These are phyloP conservation scores for Fermentozyma sake DNA, from an alignment of 1,139 yeast species.

Conservation along the genomic window DNA sequence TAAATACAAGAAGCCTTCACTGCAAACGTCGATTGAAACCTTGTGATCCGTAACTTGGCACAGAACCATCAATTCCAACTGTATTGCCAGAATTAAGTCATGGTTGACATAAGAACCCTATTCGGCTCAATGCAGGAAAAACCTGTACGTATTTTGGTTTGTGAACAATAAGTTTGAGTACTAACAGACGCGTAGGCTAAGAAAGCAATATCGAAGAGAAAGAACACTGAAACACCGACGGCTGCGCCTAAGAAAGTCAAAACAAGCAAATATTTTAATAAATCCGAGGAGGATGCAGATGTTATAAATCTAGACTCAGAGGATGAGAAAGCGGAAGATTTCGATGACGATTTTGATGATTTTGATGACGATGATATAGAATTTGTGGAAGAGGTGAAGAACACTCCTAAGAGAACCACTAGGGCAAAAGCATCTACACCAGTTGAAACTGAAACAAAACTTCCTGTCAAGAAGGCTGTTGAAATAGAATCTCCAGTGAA, in stretches of 20 bases:
- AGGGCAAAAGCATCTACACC: slow-evolving; percentile 1
- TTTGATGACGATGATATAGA: slow-evolving; percentile 6
- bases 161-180: no score
- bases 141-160: no score
- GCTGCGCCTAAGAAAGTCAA: slow-evolving; percentile 3
- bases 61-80: no score
- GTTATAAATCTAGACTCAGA: slow-evolving; percentile 17
- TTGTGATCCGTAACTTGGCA: no score
- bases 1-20: no score
- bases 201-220: no score
- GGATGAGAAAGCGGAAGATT: slow-evolving; percentile 6
- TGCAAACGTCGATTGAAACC: no score
- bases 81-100: no score
- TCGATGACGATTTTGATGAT: slow-evolving; percentile 13
- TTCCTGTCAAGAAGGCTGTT: slow-evolving; percentile 3
- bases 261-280: slow-evolving; percentile 7
- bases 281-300: no score
- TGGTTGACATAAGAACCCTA: no score
- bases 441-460: slow-evolving; percentile 4
- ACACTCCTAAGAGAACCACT: slow-evolving; percentile 7
- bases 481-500: slow-evolving; percentile 1
- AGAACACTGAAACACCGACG: slow-evolving; percentile 5
- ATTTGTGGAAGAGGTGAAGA: slow-evolving; percentile 3
- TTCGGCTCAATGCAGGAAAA: no score
- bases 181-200: no score